phyloP scores from a whole-genome alignment of 179 eudicot species.

The Beta lomatogona region DNA sequence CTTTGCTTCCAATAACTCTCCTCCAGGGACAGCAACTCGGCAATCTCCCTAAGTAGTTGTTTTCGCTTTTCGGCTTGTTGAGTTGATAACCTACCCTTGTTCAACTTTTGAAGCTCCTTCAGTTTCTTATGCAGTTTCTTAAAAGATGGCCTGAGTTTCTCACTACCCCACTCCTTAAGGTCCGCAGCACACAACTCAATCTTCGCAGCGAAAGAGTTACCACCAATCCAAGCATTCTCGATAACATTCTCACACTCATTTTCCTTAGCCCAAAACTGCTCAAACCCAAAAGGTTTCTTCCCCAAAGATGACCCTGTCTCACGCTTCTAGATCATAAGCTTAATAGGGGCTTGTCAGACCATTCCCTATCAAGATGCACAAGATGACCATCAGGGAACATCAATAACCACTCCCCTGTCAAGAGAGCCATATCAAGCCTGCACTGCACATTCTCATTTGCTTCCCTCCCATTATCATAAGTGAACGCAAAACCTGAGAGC shows the following conservation, averaged over 20 bases:
- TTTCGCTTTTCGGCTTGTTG: background rate
- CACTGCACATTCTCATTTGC: background rate
- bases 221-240: no score
- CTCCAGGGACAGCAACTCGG: background rate
- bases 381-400: background rate
- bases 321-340: background rate
- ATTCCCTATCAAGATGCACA: background rate
- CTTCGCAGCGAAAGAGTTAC: no score
- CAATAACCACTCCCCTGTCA: background rate
- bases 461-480: background rate
- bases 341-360: conserved; percentile 10
- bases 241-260: no score
- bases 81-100: background rate
- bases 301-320: background rate
- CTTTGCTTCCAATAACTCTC: no score
- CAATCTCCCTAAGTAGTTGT: background rate
- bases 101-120: background rate
- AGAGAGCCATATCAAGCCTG: background rate
- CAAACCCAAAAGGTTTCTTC: no score
- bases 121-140: background rate
- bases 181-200: background rate
- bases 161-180: background rate
- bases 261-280: no score
- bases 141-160: background rate
- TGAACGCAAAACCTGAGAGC: background rate